Percentiles rank a stretch among this genome's conserved stretches.
Conservation (phyloP, 331 rosid genomes). For the Quercus phellos region DNA sequence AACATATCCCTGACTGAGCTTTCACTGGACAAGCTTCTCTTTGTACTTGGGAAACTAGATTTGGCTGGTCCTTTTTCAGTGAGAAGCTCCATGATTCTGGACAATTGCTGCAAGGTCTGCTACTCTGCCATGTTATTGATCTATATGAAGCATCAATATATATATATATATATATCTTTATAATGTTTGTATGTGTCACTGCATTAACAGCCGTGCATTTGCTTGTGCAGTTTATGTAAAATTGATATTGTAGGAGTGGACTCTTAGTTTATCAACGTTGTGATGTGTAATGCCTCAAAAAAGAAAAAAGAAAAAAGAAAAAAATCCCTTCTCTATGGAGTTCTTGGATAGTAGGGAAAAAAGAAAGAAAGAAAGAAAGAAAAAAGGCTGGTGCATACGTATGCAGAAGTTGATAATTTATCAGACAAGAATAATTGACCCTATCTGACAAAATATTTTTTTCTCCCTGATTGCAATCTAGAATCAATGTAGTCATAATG, state of each 20-base stretch:
- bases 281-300: neutral
- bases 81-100: conserved; percentile 55
- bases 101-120: conserved; percentile 87
- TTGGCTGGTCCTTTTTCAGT: conserved; percentile 85
- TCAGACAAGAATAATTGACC: too few relatives aligned
- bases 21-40: conserved; percentile 84
- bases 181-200: neutral
- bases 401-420: neutral
- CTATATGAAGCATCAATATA: neutral
- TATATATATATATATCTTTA: too few relatives aligned
- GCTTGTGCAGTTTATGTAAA: neutral
- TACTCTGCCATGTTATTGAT: conserved; percentile 2
- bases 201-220: neutral
- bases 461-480: neutral
- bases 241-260: neutral
- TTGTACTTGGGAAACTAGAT: conserved; percentile 62
- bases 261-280: neutral
- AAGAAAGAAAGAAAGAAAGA: too few relatives aligned
- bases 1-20: conserved; percentile 64
- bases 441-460: neutral
- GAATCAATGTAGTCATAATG: neutral
- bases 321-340: neutral
- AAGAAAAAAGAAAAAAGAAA: too few relatives aligned
- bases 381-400: neutral
- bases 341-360: neutral